These are phyloP conservation scores for Russula abietina DNA, from an alignment of 768 basidiomycete species.

Conservation along the genomic window DNA sequence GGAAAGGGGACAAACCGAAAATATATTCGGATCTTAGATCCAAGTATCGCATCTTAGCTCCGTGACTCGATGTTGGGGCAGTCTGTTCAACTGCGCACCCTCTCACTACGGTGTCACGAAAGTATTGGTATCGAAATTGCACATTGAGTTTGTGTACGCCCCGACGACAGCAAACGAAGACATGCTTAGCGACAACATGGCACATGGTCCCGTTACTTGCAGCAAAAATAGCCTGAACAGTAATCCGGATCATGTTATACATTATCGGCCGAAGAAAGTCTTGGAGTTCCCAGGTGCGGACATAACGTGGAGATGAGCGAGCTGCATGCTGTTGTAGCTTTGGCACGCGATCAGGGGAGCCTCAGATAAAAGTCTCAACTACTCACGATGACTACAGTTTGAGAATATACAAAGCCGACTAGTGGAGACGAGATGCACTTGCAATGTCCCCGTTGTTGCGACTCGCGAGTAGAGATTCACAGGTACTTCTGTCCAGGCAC, in stretches of 20 bases:
- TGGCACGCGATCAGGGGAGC: neutral
- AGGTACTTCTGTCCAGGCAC: no score
- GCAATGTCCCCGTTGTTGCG: no score
- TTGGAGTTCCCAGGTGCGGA: neutral
- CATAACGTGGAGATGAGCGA: neutral
- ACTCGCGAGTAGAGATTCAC: no score
- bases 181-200: neutral
- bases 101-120: neutral
- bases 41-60: neutral
- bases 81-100: neutral
- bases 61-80: neutral
- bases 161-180: neutral
- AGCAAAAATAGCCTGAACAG: neutral
- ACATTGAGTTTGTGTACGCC: neutral
- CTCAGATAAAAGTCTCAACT: no score
- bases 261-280: neutral
- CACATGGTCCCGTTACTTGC: neutral
- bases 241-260: neutral
- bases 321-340: neutral
- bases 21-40: no score
- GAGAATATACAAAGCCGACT: no score
- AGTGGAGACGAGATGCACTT: neutral
- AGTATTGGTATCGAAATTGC: neutral
- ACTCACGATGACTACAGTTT: no score
- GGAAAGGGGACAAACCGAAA: neutral